Conservation (phyloP, 225 moss, liverwort and hornwort genomes). For the Physcomitrellopsis africana region DNA sequence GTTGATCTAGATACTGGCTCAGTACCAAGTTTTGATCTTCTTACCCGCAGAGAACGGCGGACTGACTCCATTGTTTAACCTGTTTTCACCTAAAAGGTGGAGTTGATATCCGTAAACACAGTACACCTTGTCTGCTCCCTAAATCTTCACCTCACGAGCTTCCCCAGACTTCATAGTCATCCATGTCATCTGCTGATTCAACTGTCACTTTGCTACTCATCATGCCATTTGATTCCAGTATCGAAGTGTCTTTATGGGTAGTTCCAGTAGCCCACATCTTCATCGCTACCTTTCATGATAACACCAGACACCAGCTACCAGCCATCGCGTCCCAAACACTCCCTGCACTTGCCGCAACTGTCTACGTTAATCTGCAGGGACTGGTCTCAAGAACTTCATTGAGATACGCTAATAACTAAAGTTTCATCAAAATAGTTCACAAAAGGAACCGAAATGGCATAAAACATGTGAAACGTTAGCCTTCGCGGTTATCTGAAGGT, state of each 20-base stretch:
- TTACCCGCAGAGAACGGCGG: slow-evolving; percentile 25
- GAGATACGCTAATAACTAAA: neutral
- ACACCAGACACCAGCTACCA: neutral
- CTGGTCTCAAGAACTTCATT: neutral
- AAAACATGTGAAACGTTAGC: neutral
- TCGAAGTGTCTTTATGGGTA: neutral
- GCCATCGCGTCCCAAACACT: neutral
- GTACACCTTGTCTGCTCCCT: neutral
- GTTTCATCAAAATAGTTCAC: too few relatives aligned
- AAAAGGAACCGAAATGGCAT: too few relatives aligned
- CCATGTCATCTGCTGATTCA: neutral
- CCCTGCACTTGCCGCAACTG: slow-evolving; percentile 4
- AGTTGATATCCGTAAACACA: neutral
- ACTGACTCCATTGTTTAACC: slow-evolving; percentile 24
- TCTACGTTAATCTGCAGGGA: neutral
- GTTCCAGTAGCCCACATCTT: slow-evolving; percentile 5
- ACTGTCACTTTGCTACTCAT: neutral
- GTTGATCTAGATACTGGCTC: neutral
- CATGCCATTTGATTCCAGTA: neutral
- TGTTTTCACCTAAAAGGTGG: neutral
- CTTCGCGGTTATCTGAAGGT: neutral
- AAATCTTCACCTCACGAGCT: neutral
- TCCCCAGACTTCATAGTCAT: neutral
- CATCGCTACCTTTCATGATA: neutral
- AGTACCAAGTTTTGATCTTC: slow-evolving; percentile 12